These are phyloP conservation scores for Warburgia ugandensis DNA, from an alignment of 164 flowering plant species.

Conservation along the genomic window DNA sequence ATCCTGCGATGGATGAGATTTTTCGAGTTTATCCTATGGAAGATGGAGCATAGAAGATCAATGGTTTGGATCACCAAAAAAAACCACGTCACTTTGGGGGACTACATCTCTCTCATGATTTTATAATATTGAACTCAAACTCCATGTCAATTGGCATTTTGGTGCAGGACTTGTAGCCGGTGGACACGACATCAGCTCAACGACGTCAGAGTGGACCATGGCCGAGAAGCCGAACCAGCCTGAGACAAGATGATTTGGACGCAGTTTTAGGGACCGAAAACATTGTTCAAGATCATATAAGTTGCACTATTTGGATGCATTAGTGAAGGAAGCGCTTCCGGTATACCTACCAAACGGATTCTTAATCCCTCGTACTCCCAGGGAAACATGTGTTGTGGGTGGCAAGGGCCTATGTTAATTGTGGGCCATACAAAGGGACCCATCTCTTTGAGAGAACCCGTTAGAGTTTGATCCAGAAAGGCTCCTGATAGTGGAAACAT, in stretches of 20 bases:
- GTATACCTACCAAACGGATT: conserved; percentile 37
- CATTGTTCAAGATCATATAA: conserved; percentile 35
- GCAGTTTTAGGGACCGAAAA: conserved; percentile 27
- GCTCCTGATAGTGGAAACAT: conserved; percentile 22
- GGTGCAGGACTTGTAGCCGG: conserved; percentile 44
- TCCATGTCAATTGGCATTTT: neutral
- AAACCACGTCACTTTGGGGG: no score
- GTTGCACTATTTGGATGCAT: conserved; percentile 28
- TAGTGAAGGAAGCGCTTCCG: conserved; percentile 37
- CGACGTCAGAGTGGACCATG: no score
- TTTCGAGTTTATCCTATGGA: no score
- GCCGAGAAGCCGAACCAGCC: no score
- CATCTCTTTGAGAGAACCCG: conserved; percentile 10
- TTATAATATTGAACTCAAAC: neutral
- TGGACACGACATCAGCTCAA: no score
- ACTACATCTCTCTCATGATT: no score
- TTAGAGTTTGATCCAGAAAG: conserved; percentile 18
- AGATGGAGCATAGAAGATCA: no score
- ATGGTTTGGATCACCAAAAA: no score
- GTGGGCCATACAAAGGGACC: no score
- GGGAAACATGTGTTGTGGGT: conserved; percentile 29
- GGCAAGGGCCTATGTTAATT: conserved; percentile 58
- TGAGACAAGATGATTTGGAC: no score
- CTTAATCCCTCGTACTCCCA: conserved; percentile 51
- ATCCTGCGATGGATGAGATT: no score